A percentile compares a stretch with the other conserved stretches of the same genome.
These are phyloP conservation scores for Podila epicladia DNA, from an alignment of 192 early-diverging fungal genomes.

Conservation along the genomic window DNA sequence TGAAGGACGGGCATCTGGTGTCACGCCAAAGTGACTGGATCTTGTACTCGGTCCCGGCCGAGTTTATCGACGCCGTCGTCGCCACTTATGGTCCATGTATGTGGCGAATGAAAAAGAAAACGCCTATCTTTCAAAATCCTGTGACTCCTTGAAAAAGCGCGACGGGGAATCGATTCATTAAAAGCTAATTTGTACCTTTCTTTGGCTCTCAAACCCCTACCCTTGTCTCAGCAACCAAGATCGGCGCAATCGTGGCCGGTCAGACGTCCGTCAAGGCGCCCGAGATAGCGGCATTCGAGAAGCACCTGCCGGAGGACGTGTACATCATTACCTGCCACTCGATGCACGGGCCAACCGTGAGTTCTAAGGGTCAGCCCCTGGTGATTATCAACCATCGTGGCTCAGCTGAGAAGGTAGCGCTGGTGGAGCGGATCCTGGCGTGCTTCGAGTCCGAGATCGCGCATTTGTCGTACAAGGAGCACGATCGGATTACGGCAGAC, in stretches of 20 bases:
- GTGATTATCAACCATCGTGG: conserved; percentile 86
- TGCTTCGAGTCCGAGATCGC: conserved; percentile 88
- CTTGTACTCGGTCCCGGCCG: conserved; percentile 96
- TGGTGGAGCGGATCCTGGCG: conserved; percentile 70
- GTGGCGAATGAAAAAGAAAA: conserved; percentile 3
- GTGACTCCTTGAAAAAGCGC: not conserved
- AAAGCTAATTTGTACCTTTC: conserved; percentile 2
- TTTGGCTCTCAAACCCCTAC: not conserved
- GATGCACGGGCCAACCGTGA: conserved; percentile 93
- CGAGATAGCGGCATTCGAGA: conserved; percentile 91
- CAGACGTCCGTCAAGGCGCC: conserved; percentile 98
- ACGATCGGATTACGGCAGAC: conserved; percentile 96
- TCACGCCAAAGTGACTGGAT: conserved; percentile 88
- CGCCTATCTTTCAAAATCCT: not conserved
- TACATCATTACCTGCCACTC: conserved; percentile 96
- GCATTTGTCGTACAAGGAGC: conserved; percentile 81
- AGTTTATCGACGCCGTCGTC: conserved; percentile 84
- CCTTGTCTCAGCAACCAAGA: conserved; percentile 74
- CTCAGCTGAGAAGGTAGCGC: conserved; percentile 63
- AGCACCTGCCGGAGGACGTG: conserved; percentile 88
- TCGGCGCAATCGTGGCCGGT: conserved; percentile 89
- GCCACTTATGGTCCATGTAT: conserved; percentile 83
- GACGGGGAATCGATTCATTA: not conserved
- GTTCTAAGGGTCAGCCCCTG: conserved; percentile 83
- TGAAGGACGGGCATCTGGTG: conserved; percentile 85